Conservation (phyloP, 768 basidiomycete genomes). For the Boletus rubescentipes region DNA sequence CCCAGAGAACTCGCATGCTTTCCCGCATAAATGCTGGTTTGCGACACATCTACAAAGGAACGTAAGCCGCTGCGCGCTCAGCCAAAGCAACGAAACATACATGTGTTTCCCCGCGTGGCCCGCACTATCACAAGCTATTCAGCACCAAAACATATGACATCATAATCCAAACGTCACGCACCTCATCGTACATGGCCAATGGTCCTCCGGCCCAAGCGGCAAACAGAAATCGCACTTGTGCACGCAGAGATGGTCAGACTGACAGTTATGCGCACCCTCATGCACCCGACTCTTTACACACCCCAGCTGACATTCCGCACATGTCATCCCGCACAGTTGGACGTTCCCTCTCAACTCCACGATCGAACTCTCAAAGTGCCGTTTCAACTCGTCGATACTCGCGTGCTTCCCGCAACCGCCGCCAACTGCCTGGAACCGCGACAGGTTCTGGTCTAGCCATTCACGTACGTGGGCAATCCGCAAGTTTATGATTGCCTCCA, state of each 20-base stretch:
- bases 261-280: conserved; percentile 47
- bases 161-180: conserved; percentile 29
- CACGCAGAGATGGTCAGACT: conserved; percentile 47
- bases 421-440: conserved; percentile 40
- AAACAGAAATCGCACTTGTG: conserved; percentile 42
- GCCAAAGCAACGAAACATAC: conserved; percentile 26
- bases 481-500: conserved; percentile 39
- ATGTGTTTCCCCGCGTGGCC: conserved; percentile 57
- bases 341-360: conserved; percentile 47
- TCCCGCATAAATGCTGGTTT: conserved; percentile 55
- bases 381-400: conserved; percentile 43
- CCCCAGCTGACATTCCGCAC: conserved; percentile 45
- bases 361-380: conserved; percentile 41
- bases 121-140: conserved; percentile 38
- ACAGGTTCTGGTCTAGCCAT: conserved; percentile 52
- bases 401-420: conserved; percentile 30
- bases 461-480: conserved; percentile 47
- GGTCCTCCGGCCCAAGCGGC: conserved; percentile 29
- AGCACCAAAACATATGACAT: neutral
- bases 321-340: conserved; percentile 50
- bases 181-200: conserved; percentile 45
- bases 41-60: conserved; percentile 46
- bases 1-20: conserved; percentile 44
- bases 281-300: conserved; percentile 51
- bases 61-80: neutral